Conservation (phyloP, 2,329 filamentous ascomycete genomes). For the Cadophora malorum region DNA sequence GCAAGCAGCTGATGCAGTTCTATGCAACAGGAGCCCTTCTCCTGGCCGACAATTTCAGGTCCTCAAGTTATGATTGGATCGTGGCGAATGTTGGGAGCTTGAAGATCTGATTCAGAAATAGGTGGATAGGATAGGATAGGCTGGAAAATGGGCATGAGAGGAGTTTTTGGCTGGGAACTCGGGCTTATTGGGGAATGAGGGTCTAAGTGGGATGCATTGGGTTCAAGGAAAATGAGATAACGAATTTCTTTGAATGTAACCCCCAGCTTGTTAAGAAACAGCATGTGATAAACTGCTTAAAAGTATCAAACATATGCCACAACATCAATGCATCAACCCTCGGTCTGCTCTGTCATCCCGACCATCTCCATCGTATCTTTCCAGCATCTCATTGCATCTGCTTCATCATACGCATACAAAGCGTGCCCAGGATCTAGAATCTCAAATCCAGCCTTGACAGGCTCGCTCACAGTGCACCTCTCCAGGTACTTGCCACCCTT, state of each 20-base stretch:
- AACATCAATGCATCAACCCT: neutral
- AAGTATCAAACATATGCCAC: neutral
- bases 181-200: neutral
- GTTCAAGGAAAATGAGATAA: neutral
- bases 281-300: neutral
- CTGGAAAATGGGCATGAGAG: neutral
- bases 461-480: slow-evolving; percentile 42
- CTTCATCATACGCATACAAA: slow-evolving; percentile 19
- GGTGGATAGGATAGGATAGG: neutral
- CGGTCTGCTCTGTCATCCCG: neutral
- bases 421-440: slow-evolving; percentile 14
- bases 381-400: slow-evolving; percentile 8
- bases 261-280: neutral
- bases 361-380: slow-evolving; percentile 8
- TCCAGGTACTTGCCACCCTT: slow-evolving; percentile 41
- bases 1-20: slow-evolving; percentile 58
- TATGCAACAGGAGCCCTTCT: slow-evolving; percentile 47
- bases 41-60: slow-evolving; percentile 56
- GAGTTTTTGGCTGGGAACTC: neutral
- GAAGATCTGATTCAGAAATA: slow-evolving; percentile 5
- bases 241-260: neutral
- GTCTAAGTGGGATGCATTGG: neutral
- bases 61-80: slow-evolving; percentile 52
- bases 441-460: neutral
- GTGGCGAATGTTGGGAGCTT: slow-evolving; percentile 39